Conservation (phyloP, 73 alveolate genomes). For the Paramecium biaurelia region DNA sequence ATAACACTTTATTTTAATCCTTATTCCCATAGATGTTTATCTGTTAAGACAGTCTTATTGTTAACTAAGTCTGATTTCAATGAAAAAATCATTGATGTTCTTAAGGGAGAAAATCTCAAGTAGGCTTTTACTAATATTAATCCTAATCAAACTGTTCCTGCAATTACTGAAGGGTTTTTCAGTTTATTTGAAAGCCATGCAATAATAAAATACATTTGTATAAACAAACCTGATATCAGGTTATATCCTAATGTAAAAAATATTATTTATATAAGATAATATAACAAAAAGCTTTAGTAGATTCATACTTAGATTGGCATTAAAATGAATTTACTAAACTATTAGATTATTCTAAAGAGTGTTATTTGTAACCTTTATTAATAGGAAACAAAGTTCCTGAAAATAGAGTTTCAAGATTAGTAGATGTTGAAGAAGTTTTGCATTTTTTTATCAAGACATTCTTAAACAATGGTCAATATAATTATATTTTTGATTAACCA, state of each 20-base stretch:
- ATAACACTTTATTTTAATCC: conserved; percentile 25
- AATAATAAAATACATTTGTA: conserved; percentile 7
- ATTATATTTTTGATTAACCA: neutral
- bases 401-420: neutral
- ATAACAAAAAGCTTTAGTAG: conserved; percentile 40
- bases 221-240: neutral
- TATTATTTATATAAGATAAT: neutral
- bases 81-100: neutral
- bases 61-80: neutral
- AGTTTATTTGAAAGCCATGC: conserved; percentile 56
- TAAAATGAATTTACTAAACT: neutral
- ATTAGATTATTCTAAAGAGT: neutral
- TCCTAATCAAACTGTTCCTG: conserved; percentile 61
- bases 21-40: neutral
- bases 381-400: neutral
- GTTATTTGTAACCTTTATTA: neutral
- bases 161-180: conserved; percentile 53
- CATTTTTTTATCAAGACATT: neutral
- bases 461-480: neutral
- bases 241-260: conserved; percentile 23
- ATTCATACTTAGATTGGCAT: conserved; percentile 61
- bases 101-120: neutral
- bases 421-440: conserved; percentile 1
- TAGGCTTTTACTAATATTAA: conserved; percentile 43
- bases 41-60: neutral